Conservation (phyloP, 192 early-diverging fungal species). For the Umbelopsis isabellina region DNA sequence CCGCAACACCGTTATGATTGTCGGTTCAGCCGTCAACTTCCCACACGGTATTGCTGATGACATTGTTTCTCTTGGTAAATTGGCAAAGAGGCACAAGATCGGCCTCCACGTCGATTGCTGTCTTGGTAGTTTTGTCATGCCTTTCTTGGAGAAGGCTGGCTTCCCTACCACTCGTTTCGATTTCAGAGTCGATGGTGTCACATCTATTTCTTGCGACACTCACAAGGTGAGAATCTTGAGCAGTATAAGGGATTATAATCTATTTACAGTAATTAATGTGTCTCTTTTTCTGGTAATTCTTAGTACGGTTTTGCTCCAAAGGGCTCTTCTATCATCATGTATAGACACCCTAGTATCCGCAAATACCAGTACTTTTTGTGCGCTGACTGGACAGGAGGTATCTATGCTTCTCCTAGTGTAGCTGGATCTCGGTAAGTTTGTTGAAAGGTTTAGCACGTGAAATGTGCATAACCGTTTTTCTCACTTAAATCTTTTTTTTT, state of each 20-base stretch:
- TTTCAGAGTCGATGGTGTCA: slow-evolving; percentile 90
- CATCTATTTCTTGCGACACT: slow-evolving; percentile 93
- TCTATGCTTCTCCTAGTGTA: slow-evolving; percentile 92
- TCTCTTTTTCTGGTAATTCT: neutral
- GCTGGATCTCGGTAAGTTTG: slow-evolving; percentile 76
- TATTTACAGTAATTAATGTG: too few species aligned
- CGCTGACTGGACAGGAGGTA: slow-evolving; percentile 94
- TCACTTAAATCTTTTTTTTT: neutral
- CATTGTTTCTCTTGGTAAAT: slow-evolving; percentile 72
- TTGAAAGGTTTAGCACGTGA: neutral
- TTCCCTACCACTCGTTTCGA: slow-evolving; percentile 84
- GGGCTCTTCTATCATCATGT: slow-evolving; percentile 96
- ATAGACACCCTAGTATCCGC: slow-evolving; percentile 73
- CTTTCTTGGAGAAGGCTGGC: slow-evolving; percentile 92
- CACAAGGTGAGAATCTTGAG: slow-evolving; percentile 68
- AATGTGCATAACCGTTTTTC: neutral
- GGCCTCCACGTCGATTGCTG: slow-evolving; percentile 96
- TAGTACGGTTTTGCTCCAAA: slow-evolving; percentile 97
- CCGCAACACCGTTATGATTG: slow-evolving; percentile 90
- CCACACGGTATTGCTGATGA: slow-evolving; percentile 95
- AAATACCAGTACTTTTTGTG: slow-evolving; percentile 92
- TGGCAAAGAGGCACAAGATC: slow-evolving; percentile 82
- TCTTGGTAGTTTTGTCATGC: slow-evolving; percentile 93
- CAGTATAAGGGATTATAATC: neutral
- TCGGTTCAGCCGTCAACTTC: slow-evolving; percentile 89